Percentiles rank a stretch among this genome's conserved stretches.
Conservation (phyloP, 345 rosid genomes). For the Eucalyptus paniculata region DNA sequence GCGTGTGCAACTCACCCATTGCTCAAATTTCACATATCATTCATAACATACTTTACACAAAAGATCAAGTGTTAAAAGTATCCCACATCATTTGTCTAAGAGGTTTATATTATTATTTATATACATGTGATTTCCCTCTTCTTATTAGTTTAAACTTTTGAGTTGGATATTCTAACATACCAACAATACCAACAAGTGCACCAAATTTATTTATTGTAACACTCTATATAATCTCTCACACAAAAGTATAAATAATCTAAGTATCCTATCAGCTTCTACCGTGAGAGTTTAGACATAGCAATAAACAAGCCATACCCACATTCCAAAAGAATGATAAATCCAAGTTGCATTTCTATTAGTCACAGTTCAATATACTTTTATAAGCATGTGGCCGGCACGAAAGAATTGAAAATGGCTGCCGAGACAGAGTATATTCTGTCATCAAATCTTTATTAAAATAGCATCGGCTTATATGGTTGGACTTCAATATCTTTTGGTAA, state of each 20-base stretch:
- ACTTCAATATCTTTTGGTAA: background rate
- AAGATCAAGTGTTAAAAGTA: background rate
- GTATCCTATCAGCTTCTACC: background rate
- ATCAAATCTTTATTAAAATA: background rate
- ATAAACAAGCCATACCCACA: background rate
- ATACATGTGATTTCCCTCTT: background rate
- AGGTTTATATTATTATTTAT: background rate
- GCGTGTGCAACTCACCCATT: background rate
- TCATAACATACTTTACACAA: background rate
- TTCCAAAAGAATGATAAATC: background rate
- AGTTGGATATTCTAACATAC: background rate
- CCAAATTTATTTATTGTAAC: background rate
- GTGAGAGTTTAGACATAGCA: background rate
- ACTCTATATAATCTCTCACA: background rate
- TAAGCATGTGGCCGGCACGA: background rate
- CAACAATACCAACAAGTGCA: too few relatives aligned
- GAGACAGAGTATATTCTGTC: background rate
- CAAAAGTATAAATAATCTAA: background rate
- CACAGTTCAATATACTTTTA: background rate
- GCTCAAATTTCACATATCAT: background rate
- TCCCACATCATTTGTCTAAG: background rate
- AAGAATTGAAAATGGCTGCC: background rate
- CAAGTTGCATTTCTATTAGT: background rate
- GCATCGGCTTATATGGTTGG: background rate
- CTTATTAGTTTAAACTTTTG: background rate